phyloP scores from a whole-genome alignment of 371 early-diverging fungal species.

The Furculomyces boomerangus region DNA sequence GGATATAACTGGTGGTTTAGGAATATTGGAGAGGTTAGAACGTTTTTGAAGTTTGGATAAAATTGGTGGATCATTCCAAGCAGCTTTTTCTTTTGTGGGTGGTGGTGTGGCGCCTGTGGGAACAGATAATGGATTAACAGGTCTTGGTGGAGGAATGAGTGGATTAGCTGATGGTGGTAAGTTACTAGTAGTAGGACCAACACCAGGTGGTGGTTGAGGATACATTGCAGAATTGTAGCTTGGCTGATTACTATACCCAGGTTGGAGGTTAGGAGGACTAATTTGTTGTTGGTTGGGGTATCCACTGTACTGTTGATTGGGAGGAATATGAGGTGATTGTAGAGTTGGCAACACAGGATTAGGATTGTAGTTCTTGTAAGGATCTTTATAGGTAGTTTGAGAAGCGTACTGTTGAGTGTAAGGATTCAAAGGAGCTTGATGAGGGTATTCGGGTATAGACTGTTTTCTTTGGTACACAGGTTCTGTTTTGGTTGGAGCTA shows the following conservation, averaged over 20 bases:
- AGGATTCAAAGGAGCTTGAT: conserved; percentile 13
- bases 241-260: not conserved
- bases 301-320: too few species aligned
- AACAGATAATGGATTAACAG: conserved; percentile 16
- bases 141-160: conserved; percentile 12
- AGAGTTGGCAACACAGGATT: not conserved
- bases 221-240: not conserved
- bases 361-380: not conserved
- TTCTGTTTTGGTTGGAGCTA: conserved; percentile 11
- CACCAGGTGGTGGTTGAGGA: conserved; percentile 3
- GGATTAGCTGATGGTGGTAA: not conserved
- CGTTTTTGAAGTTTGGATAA: conserved; percentile 9
- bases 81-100: conserved; percentile 10
- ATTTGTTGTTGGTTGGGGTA: too few species aligned
- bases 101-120: conserved; percentile 19
- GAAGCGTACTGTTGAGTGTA: conserved; percentile 7
- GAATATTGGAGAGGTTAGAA: not conserved
- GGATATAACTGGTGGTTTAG: conserved; percentile 15
- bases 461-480: conserved; percentile 11
- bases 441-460: not conserved
- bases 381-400: not conserved
- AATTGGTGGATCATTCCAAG: conserved; percentile 23
- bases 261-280: not conserved
- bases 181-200: conserved; percentile 2
- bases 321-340: not conserved